Base-by-base conservation (phyloP, 2,329 filamentous ascomycete species). In the Amesomyces nigricolor region DNA sequence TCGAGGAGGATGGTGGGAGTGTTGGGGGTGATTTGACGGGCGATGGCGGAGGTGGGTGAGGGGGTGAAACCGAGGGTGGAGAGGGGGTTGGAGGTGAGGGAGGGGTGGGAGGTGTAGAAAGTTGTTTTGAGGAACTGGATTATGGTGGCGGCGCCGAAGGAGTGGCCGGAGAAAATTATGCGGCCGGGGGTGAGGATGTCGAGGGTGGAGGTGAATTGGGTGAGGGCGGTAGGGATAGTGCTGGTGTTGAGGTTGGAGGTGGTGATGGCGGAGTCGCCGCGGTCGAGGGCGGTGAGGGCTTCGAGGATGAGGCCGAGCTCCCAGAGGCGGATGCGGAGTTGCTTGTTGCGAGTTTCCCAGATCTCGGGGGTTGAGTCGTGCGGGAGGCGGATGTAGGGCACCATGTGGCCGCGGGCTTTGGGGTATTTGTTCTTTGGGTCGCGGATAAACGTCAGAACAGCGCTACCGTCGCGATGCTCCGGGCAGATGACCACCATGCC, bases 381-480 rank as follows among this genome's bases (percentile, higher is more conserved):
- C 0, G 86, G 68, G 7, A 84, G 75, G 48, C 74, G 73, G 14
- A 69, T 49, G 65, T 83, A 86, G 1, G 76, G 75, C 0, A 82
- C 63, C 14, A 60, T 46, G 61, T 47, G 44, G 3, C 17, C 22
- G 44, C 69, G 66, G 64, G 70, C 68, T 16, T 69, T 64, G 61
- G n/a, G 35, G 39, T 72, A 58, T 62, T 77, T 68, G n/a, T 74
- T 72, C 1, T 75, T 74, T 1, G 85, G 80, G 7, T 80, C 76
- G 26, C 88, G 83, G 44, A 95, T 76, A 62, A 87, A 84, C 0
- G 86, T 82, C n/a, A 89, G 77, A 1, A 89, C 86, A 2, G 87
- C 79, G 67, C 87, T 91, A 50, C 89, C 88, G 65, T 95, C 90
- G 44, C 90, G 80, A 67, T 95, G 90, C 65, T 95, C 90, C 0